Percentiles rank a stretch among this genome's conserved stretches.
phyloP scores from a whole-genome alignment of 2,329 filamentous ascomycete species.

The Aureobasidium sp. region DNA sequence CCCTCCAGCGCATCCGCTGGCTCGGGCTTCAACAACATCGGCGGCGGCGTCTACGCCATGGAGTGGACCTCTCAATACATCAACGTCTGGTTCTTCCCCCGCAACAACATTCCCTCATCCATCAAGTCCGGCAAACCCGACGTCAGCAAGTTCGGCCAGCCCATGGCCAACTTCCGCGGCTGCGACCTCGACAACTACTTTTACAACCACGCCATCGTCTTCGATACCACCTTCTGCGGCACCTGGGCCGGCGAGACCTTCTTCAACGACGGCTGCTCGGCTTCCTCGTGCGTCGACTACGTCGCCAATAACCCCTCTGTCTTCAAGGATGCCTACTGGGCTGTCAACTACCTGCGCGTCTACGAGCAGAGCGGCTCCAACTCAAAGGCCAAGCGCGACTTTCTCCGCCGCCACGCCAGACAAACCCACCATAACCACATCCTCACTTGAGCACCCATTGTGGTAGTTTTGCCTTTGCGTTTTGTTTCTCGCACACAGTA shows the following conservation, averaged over 20 bases:
- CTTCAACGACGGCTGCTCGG: constrained; percentile 10
- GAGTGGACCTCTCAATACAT: constrained; percentile 63
- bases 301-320: constrained; percentile 18
- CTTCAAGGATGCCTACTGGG: constrained; percentile 19
- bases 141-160: constrained; percentile 48
- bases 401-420: constrained; percentile 6
- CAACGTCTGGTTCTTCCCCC: constrained; percentile 72
- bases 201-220: constrained; percentile 40
- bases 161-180: constrained; percentile 47
- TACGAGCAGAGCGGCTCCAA: constrained; percentile 14
- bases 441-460: background rate
- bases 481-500: background rate
- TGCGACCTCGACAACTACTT: constrained; percentile 31
- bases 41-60: constrained; percentile 39
- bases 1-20: constrained; percentile 32
- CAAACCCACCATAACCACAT: constrained; percentile 2
- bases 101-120: constrained; percentile 53
- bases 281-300: constrained; percentile 16
- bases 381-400: constrained; percentile 10
- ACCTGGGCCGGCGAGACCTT: constrained; percentile 19
- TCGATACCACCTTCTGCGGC: constrained; percentile 50
- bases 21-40: constrained; percentile 39
- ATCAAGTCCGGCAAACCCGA: constrained; percentile 45
- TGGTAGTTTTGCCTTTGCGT: background rate
- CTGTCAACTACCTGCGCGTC: constrained; percentile 19